Evolutionary conservation across 495 filamentous ascomycete species (phyloP).

Genomic region (Annulohypoxylon moriforme): DNA sequence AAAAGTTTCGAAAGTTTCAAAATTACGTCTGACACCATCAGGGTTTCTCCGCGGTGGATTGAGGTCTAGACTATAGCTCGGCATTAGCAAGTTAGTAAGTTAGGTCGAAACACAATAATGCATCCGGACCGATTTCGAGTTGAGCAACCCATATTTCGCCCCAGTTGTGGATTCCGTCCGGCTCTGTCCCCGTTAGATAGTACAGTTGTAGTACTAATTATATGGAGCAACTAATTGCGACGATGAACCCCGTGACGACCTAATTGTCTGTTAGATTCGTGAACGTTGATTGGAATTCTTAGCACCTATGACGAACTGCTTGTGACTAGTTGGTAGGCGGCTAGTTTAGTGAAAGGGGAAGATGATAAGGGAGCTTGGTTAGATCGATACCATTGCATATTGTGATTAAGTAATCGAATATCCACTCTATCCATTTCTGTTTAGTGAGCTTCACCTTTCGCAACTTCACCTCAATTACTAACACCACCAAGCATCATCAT

Average conservation of each 20-base stretch:
- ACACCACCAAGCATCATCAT: neutral
- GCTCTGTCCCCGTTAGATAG: neutral
- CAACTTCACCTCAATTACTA: neutral
- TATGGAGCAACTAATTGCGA: neutral
- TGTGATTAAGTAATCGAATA: slow-evolving; percentile 1
- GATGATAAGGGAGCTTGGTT: neutral
- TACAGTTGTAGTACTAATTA: slow-evolving; percentile 1
- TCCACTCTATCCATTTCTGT: neutral
- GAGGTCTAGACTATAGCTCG: neutral
- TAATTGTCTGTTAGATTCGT: neutral
- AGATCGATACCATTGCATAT: neutral
- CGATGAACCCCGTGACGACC: neutral
- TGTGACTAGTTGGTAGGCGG: neutral
- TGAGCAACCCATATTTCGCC: neutral
- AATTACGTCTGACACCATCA: neutral
- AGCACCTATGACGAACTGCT: neutral
- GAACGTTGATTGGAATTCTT: neutral
- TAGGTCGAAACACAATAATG: neutral
- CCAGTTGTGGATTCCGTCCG: neutral
- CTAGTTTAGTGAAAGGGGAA: neutral
- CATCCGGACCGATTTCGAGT: neutral
- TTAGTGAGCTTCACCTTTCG: neutral
- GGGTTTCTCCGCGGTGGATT: neutral
- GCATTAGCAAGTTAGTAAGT: neutral
- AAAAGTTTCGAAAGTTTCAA: neutral